Percentiles rank a stretch among this genome's conserved stretches.
These are phyloP conservation scores for Tremella mesenterica DNA, from an alignment of 768 basidiomycete genomes.

Conservation along the genomic window DNA sequence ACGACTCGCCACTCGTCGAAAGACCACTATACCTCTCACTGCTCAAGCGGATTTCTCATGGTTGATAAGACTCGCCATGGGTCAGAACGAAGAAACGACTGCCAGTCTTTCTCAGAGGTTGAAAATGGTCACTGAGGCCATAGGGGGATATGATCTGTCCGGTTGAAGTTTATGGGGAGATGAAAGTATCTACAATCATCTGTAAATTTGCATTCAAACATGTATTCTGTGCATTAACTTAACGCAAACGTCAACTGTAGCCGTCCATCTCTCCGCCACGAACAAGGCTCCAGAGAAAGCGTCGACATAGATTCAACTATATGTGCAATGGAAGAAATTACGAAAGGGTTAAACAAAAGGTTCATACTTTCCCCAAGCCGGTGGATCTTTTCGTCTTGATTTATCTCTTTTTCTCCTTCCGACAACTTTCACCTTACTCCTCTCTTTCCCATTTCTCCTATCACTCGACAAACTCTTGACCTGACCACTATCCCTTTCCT, in stretches of 20 bases:
- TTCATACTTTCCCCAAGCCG: slow-evolving; percentile 19
- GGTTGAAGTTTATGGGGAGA: too few relatives aligned
- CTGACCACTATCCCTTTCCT: not conserved
- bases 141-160: not conserved
- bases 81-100: not conserved
- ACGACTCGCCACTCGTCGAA: slow-evolving; percentile 52
- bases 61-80: slow-evolving; percentile 47
- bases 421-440: slow-evolving; percentile 1
- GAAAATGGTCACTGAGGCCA: not conserved
- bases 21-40: slow-evolving; percentile 60
- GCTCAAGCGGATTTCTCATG: slow-evolving; percentile 87
- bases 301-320: too few relatives aligned
- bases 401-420: slow-evolving; percentile 20
- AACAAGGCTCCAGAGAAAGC: too few relatives aligned
- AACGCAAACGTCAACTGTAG: too few relatives aligned
- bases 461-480: too few relatives aligned
- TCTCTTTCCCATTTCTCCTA: not conserved
- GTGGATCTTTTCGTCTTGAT: slow-evolving; percentile 35
- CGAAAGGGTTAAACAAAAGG: not conserved
- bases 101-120: not conserved
- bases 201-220: too few relatives aligned
- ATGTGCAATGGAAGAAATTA: too few relatives aligned
- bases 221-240: too few relatives aligned
- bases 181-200: too few relatives aligned
- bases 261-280: too few relatives aligned